phyloP scores from a whole-genome alignment of 2,329 filamentous ascomycete species.

The Thyridium curvatum region DNA sequence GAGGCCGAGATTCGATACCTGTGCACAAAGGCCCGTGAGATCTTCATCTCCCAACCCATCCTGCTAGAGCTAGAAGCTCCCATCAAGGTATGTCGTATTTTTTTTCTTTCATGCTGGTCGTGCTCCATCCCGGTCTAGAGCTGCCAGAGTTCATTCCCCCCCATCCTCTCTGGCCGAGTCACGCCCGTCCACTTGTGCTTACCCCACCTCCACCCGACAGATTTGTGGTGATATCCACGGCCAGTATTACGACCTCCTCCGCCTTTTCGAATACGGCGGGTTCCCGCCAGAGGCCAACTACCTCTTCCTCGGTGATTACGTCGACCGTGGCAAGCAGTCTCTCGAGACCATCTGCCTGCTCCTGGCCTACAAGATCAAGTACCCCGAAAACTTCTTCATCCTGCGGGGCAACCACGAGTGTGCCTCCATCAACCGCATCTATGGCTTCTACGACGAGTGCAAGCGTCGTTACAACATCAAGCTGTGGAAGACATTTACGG shows the following conservation, averaged over 20 bases:
- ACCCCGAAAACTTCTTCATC: slow-evolving; percentile 99
- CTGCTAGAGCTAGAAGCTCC: slow-evolving; percentile 95
- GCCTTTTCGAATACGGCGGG: slow-evolving; percentile 95
- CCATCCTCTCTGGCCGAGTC: slow-evolving; percentile 2
- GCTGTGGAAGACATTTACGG: slow-evolving; percentile 99
- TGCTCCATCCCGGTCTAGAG: too few relatives aligned
- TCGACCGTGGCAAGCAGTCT: slow-evolving; percentile 98
- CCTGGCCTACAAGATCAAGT: slow-evolving; percentile 99
- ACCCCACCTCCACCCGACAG: slow-evolving; percentile 37
- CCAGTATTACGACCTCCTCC: slow-evolving; percentile 96
- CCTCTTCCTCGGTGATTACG: slow-evolving; percentile 97
- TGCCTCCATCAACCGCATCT: slow-evolving; percentile 97
- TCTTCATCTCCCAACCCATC: slow-evolving; percentile 99
- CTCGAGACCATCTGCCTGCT: slow-evolving; percentile 97
- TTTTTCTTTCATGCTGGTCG: too few relatives aligned
- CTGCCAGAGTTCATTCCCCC: neutral
- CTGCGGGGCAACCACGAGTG: slow-evolving; percentile 98
- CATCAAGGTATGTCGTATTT: slow-evolving; percentile 72
- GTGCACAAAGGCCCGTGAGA: slow-evolving; percentile 97
- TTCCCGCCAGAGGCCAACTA: slow-evolving; percentile 99
- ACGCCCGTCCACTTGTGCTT: slow-evolving; percentile 1
- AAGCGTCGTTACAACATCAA: slow-evolving; percentile 99
- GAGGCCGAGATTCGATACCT: slow-evolving; percentile 95
- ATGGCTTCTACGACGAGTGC: slow-evolving; percentile 99
- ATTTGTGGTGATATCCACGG: slow-evolving; percentile 99